phyloP scores from a whole-genome alignment of 371 early-diverging fungal genomes.

The Rhizopus arrhizus region DNA sequence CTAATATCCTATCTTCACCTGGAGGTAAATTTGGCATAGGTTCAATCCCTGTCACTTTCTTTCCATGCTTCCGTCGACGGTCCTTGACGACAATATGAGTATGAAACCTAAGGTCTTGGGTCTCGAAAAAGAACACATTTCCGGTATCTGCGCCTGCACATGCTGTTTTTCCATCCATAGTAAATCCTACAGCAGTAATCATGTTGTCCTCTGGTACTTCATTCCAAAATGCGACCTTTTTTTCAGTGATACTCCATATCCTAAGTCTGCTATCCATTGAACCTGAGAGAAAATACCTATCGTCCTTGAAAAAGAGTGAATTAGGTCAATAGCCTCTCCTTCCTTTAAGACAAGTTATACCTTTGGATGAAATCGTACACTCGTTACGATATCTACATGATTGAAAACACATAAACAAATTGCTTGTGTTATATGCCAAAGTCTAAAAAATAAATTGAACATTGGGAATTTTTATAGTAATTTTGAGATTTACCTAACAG shows the following conservation, averaged over 20 bases:
- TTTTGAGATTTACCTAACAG: constrained; percentile 58
- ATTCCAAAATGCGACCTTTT: constrained; percentile 76
- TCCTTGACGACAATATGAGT: constrained; percentile 77
- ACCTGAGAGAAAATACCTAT: constrained; percentile 79
- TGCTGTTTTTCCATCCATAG: constrained; percentile 65
- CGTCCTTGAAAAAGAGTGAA: constrained; percentile 50
- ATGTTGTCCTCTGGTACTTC: constrained; percentile 64
- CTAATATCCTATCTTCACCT: constrained; percentile 60
- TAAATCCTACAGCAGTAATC: constrained; percentile 82
- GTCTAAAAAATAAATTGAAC: constrained; percentile 33
- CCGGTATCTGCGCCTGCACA: constrained; percentile 84
- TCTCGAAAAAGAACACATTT: constrained; percentile 77
- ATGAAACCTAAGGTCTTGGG: constrained; percentile 74
- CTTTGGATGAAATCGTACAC: constrained; percentile 82
- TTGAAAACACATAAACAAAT: constrained; percentile 79
- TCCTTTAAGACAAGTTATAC: constrained; percentile 23
- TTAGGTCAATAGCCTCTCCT: background rate
- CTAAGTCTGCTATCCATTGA: constrained; percentile 81
- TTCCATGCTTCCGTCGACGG: constrained; percentile 55
- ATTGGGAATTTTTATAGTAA: background rate
- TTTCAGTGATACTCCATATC: constrained; percentile 83
- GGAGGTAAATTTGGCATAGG: constrained; percentile 53
- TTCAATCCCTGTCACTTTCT: constrained; percentile 79
- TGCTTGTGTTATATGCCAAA: constrained; percentile 79
- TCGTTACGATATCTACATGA: constrained; percentile 78